Conservation (phyloP, 805 yeast species). For the Torulaspora gathmanii region DNA sequence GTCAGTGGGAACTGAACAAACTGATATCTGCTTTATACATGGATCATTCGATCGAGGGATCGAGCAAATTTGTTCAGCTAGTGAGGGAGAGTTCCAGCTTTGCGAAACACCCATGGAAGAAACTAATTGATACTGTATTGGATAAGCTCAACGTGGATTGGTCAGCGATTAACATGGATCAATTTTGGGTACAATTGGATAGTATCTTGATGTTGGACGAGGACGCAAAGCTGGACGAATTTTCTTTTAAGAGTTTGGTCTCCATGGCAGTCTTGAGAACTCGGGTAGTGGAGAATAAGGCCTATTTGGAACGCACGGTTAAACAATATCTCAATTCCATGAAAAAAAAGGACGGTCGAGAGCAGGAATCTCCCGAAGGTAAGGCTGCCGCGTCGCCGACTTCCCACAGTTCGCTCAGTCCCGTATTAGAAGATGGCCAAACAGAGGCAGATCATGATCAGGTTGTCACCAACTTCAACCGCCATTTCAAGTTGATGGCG, state of each 20-base stretch:
- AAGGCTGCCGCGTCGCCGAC: conserved; percentile 7
- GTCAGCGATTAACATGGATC: conserved; percentile 14
- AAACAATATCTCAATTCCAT: conserved; percentile 14
- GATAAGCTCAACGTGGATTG: conserved; percentile 24
- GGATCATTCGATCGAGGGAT: conserved; percentile 5
- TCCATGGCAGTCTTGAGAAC: conserved; percentile 25
- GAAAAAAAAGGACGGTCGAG: neutral
- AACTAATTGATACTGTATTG: conserved; percentile 11
- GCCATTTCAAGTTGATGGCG: conserved; percentile 29
- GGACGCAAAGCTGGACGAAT: conserved; percentile 9
- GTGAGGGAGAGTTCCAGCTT: conserved; percentile 11
- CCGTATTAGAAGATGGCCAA: conserved; percentile 3
- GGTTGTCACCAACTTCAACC: conserved; percentile 25
- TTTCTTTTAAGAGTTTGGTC: conserved; percentile 22
- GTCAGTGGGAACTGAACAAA: conserved; percentile 26
- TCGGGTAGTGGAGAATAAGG: conserved; percentile 20
- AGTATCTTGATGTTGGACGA: conserved; percentile 4
- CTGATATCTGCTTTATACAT: conserved; percentile 20
- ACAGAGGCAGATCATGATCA: conserved; percentile 8
- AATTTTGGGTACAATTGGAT: conserved; percentile 23
- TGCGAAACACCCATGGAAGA: conserved; percentile 9
- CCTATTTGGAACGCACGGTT: conserved; percentile 11
- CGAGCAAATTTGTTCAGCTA: conserved; percentile 1
- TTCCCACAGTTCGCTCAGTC: conserved; percentile 10
- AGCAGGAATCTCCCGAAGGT: neutral